phyloP scores from a whole-genome alignment of 2,329 filamentous ascomycete species.

The Chalara sp. region DNA sequence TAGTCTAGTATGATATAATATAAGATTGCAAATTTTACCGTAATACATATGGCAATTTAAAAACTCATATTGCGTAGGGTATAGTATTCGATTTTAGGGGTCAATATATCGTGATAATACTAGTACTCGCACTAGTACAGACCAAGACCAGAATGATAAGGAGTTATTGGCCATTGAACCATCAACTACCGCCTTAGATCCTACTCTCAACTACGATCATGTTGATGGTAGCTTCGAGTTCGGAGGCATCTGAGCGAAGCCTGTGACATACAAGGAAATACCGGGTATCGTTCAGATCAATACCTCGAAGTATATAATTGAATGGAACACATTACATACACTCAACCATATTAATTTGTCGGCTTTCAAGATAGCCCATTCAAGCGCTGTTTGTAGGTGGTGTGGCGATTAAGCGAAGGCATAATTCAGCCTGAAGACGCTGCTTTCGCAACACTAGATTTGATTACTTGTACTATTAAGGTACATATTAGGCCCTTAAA shows the following conservation, averaged over 20 bases:
- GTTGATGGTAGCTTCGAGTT: constrained; percentile 12
- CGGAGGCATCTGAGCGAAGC: constrained; percentile 9
- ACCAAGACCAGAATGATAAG: not conserved
- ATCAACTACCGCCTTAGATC: not conserved
- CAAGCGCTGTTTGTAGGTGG: too few species aligned
- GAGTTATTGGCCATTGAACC: not conserved
- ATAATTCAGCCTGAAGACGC: too few species aligned
- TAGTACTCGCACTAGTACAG: not conserved
- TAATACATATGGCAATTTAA: too few species aligned
- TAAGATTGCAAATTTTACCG: too few species aligned
- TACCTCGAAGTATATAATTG: constrained; percentile 8
- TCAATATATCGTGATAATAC: too few species aligned
- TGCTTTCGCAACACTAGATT: too few species aligned
- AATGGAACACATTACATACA: constrained; percentile 8
- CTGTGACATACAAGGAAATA: constrained; percentile 11
- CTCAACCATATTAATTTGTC: constrained; percentile 11
- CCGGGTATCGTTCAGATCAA: constrained; percentile 8
- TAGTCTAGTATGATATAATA: too few species aligned
- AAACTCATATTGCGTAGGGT: too few species aligned
- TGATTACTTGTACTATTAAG: too few species aligned
- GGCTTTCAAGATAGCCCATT: constrained; percentile 8
- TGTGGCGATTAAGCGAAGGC: too few species aligned
- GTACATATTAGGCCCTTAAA: too few species aligned
- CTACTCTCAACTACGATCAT: constrained; percentile 3
- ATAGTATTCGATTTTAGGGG: too few species aligned